Conservation (phyloP, 768 basidiomycete genomes). For the Russula abietina region DNA sequence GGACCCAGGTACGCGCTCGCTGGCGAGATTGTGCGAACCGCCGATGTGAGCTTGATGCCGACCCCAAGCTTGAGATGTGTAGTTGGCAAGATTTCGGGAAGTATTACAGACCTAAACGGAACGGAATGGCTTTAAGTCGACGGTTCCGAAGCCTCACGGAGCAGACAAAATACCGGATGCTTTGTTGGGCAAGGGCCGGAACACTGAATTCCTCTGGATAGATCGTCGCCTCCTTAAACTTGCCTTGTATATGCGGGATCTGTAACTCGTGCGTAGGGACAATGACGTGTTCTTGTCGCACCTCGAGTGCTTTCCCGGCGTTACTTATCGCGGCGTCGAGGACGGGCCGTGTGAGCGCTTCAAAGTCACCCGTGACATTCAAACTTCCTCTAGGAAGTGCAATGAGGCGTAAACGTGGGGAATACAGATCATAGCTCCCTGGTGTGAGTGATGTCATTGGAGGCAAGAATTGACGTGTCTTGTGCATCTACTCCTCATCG, state of each 20-base stretch:
- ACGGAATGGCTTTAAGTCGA: not conserved
- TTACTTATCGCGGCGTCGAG: conserved; percentile 35
- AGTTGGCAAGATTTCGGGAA: conserved; percentile 42
- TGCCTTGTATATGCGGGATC: conserved; percentile 42
- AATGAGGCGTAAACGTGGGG: conserved; percentile 44
- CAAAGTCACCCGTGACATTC: conserved; percentile 48
- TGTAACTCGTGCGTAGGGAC: conserved; percentile 55
- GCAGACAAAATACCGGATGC: conserved; percentile 38
- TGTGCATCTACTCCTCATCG: conserved; percentile 45
- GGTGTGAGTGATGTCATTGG: conserved; percentile 43
- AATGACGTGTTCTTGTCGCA: conserved; percentile 36
- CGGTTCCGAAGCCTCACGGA: not conserved
- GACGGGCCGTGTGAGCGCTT: conserved; percentile 38
- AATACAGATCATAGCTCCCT: conserved; percentile 45
- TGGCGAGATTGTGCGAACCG: conserved; percentile 54
- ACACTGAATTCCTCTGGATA: conserved; percentile 40
- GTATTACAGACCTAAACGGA: conserved; percentile 42
- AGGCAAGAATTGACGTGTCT: conserved; percentile 46
- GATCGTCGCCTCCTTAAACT: conserved; percentile 43
- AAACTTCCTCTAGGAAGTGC: conserved; percentile 40
- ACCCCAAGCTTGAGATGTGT: conserved; percentile 50
- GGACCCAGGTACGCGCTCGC: conserved; percentile 52
- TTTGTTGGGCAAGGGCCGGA: conserved; percentile 47
- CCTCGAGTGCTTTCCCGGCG: conserved; percentile 34
- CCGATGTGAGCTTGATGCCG: conserved; percentile 52